These are phyloP conservation scores for Cercospora zeina DNA, from an alignment of 2,329 filamentous ascomycete genomes.

Conservation along the genomic window DNA sequence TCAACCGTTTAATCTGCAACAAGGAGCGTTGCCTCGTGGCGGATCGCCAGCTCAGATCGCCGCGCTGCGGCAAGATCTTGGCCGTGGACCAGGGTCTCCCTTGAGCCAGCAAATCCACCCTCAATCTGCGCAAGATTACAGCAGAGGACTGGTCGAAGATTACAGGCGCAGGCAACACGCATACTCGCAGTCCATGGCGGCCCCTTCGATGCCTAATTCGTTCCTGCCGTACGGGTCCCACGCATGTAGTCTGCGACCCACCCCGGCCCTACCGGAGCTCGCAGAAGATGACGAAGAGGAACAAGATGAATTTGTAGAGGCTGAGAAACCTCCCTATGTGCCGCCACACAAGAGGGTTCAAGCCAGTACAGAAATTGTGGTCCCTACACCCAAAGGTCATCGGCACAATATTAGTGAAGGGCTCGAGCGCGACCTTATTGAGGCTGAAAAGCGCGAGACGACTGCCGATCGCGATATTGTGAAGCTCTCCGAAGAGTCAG, in stretches of 20 bases:
- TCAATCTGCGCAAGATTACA: conserved; percentile 37
- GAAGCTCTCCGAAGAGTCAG: conserved; percentile 31
- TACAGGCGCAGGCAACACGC: conserved; percentile 51
- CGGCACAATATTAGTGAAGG: conserved; percentile 73
- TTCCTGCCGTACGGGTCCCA: conserved; percentile 36
- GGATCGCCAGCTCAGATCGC: conserved; percentile 49
- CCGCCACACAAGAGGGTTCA: conserved; percentile 38
- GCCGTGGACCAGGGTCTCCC: conserved; percentile 60
- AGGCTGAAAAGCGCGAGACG: conserved; percentile 72
- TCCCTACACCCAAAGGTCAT: conserved; percentile 62
- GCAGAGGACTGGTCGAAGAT: conserved; percentile 48
- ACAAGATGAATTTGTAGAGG: conserved; percentile 37
- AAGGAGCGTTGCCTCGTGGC: conserved; percentile 41
- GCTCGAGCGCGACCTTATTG: conserved; percentile 80
- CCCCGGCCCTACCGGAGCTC: conserved; percentile 64
- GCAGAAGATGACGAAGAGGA: conserved; percentile 70
- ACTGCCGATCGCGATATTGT: conserved; percentile 26
- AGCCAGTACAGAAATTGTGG: conserved; percentile 53
- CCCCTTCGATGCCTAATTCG: conserved; percentile 27
- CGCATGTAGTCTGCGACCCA: conserved; percentile 46
- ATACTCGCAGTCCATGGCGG: conserved; percentile 38
- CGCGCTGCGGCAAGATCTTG: conserved; percentile 37
- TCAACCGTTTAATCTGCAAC: conserved; percentile 26
- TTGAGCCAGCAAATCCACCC: conserved; percentile 46
- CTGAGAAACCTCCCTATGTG: conserved; percentile 34